Percentiles rank a stretch among this genome's conserved stretches.
phyloP scores from a whole-genome alignment of 805 yeast genomes.

The Nakazawaea ernobii region DNA sequence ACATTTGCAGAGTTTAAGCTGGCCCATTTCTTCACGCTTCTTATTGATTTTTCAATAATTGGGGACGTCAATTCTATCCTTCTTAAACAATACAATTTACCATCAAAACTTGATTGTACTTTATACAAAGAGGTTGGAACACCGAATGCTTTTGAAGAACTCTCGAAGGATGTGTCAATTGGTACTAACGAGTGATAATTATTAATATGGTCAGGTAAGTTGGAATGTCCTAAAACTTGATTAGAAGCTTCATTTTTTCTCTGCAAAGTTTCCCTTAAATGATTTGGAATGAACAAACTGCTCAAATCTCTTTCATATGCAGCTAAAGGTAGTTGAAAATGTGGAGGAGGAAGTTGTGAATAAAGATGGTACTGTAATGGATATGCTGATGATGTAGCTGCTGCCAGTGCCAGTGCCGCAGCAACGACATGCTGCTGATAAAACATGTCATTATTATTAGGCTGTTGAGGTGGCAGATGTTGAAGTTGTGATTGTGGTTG shows the following conservation, averaged over 20 bases:
- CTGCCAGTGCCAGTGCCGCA: neutral
- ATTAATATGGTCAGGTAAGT: conserved; percentile 72
- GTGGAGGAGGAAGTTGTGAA: conserved; percentile 85
- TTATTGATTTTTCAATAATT: conserved; percentile 53
- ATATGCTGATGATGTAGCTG: conserved; percentile 22
- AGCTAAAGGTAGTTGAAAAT: conserved; percentile 49
- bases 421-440: conserved; percentile 22
- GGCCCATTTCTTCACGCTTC: conserved; percentile 63
- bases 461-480: conserved; percentile 11
- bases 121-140: conserved; percentile 64
- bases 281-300: conserved; percentile 65
- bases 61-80: conserved; percentile 52
- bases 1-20: conserved; percentile 50
- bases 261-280: conserved; percentile 65
- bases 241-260: conserved; percentile 76
- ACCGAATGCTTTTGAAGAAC: conserved; percentile 37
- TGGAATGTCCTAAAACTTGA: conserved; percentile 51
- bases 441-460: conserved; percentile 19
- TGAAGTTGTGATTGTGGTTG: conserved; percentile 8
- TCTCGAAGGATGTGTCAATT: conserved; percentile 48
- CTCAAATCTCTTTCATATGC: conserved; percentile 69
- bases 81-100: conserved; percentile 69
- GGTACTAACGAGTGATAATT: conserved; percentile 84
- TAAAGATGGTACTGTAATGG: conserved; percentile 80
- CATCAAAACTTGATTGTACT: conserved; percentile 74